Conservation (phyloP, 2,329 filamentous ascomycete species). For the Monosporascus sp. region DNA sequence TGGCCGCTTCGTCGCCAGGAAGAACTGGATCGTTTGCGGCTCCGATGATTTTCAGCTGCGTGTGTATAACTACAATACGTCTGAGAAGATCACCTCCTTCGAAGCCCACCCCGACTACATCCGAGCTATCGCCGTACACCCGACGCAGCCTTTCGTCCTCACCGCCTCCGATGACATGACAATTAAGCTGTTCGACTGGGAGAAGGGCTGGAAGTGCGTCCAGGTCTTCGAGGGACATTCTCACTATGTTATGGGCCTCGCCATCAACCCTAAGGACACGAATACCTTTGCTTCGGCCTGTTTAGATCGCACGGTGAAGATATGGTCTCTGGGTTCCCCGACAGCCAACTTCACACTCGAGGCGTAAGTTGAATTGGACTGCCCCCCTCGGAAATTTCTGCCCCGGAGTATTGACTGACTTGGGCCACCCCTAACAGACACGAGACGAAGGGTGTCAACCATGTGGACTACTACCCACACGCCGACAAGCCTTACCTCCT, state of each 20-base stretch:
- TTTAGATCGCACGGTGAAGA: conserved; percentile 93
- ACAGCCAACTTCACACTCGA: conserved; percentile 95
- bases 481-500: conserved; percentile 81
- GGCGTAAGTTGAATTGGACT: conserved; percentile 37
- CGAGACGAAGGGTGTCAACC: conserved; percentile 95
- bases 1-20: conserved; percentile 90
- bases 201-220: conserved; percentile 96
- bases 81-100: conserved; percentile 95
- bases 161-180: conserved; percentile 85
- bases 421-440: conserved; percentile 37
- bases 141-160: conserved; percentile 89
- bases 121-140: conserved; percentile 91
- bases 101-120: conserved; percentile 99
- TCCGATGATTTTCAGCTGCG: conserved; percentile 84
- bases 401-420: not conserved
- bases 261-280: conserved; percentile 96
- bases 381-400: conserved; percentile 18
- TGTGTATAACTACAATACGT: conserved; percentile 99
- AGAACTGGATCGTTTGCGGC: conserved; percentile 98
- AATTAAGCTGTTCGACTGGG: conserved; percentile 92
- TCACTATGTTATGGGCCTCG: conserved; percentile 93
- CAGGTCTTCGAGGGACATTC: conserved; percentile 95
- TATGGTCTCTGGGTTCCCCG: conserved; percentile 92
- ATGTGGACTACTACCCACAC: conserved; percentile 83
- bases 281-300: conserved; percentile 91